These are phyloP conservation scores for Wickerhamiella shivajii DNA, from an alignment of 805 yeast species.

Conservation along the genomic window DNA sequence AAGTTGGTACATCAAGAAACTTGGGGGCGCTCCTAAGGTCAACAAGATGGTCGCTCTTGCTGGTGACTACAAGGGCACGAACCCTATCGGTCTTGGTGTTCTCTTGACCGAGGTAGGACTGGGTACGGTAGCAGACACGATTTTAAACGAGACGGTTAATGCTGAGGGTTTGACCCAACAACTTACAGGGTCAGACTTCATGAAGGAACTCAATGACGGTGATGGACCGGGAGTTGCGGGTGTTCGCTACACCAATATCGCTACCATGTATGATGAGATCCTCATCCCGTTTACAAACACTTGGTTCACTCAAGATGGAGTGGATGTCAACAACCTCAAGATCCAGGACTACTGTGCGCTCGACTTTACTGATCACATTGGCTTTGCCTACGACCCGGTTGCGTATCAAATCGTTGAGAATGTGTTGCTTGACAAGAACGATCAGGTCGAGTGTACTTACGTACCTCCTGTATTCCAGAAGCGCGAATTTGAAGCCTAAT, in stretches of 20 bases:
- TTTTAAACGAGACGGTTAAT: background rate
- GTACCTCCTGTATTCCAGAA: background rate
- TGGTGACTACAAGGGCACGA: constrained; percentile 2
- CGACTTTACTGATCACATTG: constrained; percentile 4
- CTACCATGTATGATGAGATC: constrained; percentile 3
- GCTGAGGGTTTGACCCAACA: constrained; percentile 1
- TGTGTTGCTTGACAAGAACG: constrained; percentile 1
- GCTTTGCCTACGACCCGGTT: constrained; percentile 1
- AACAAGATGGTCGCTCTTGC: constrained; percentile 4
- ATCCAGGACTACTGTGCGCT: constrained; percentile 2
- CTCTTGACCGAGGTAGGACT: background rate
- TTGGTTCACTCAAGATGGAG: background rate
- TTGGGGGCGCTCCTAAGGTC: constrained; percentile 2
- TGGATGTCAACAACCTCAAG: constrained; percentile 1
- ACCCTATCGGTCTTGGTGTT: background rate
- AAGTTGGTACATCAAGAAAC: constrained; percentile 3
- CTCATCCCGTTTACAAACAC: constrained; percentile 4
- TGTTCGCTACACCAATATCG: constrained; percentile 5
- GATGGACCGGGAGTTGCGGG: constrained; percentile 5
- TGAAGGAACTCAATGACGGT: constrained; percentile 3
- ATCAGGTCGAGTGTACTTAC: background rate
- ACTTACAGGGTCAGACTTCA: background rate
- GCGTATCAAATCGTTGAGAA: constrained; percentile 2
- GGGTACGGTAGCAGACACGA: background rate
- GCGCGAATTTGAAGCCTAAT: too few relatives aligned